Percentiles rank a stretch among this genome's conserved stretches.
phyloP scores from a whole-genome alignment of 208 protist genomes.

The Acanthamoeba triangularis region DNA sequence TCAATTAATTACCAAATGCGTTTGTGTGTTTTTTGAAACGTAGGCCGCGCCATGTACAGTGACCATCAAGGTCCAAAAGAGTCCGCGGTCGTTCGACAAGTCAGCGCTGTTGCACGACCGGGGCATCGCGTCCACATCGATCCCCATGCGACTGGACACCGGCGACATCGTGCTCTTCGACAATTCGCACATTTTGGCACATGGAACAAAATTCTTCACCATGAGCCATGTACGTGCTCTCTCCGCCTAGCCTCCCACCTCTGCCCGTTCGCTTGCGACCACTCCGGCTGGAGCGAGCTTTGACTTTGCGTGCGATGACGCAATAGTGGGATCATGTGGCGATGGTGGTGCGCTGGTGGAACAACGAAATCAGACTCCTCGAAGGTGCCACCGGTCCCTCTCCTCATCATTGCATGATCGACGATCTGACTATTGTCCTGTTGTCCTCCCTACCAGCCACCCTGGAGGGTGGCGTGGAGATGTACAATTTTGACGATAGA shows the following conservation, averaged over 20 bases:
- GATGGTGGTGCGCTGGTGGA: constrained; percentile 72
- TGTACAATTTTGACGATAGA: constrained; percentile 69
- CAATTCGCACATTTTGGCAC: constrained; percentile 29
- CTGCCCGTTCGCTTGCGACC: no score
- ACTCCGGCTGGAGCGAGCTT: background rate
- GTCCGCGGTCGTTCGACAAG: constrained; percentile 20
- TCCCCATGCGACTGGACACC: constrained; percentile 63
- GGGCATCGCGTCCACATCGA: constrained; percentile 39
- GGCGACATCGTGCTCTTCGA: constrained; percentile 70
- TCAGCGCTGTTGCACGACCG: background rate
- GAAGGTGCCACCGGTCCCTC: constrained; percentile 23
- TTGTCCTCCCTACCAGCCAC: background rate
- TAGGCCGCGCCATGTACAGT: background rate
- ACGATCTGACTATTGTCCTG: no score
- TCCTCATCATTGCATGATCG: no score
- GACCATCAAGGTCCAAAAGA: constrained; percentile 4
- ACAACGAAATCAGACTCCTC: constrained; percentile 48
- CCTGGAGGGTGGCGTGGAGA: constrained; percentile 31
- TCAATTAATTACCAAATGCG: background rate
- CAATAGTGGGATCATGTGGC: constrained; percentile 70
- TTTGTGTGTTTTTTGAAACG: no score
- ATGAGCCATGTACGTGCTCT: constrained; percentile 15
- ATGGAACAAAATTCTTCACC: constrained; percentile 67
- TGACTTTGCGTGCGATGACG: no score
- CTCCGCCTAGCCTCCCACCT: no score